phyloP scores from a whole-genome alignment of 163 green algal genomes.

The Volvox carteri region DNA sequence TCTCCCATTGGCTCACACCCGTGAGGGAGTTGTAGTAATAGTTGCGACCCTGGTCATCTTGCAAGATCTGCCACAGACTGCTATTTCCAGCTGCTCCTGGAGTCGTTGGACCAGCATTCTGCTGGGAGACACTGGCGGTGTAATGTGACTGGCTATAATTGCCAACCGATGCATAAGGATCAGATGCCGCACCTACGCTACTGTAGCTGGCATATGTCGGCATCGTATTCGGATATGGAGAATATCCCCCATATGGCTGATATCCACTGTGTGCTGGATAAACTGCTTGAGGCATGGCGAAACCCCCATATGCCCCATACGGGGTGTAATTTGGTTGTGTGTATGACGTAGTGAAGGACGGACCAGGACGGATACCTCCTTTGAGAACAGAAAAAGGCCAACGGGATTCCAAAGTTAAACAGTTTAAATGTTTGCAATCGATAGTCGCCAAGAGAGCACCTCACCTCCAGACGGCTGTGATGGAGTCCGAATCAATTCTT shows the following conservation, averaged over 20 bases:
- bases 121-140: not conserved
- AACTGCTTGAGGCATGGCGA: conserved; percentile 19
- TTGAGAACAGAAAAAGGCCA: not conserved
- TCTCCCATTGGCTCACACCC: conserved; percentile 93
- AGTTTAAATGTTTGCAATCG: not conserved
- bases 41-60: conserved; percentile 85
- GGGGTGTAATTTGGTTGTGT: not conserved
- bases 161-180: not conserved
- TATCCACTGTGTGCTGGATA: conserved; percentile 20
- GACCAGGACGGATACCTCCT: not conserved
- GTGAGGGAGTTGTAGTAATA: conserved; percentile 97
- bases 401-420: not conserved
- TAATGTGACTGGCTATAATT: not conserved
- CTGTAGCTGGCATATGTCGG: conserved; percentile 53
- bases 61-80: conserved; percentile 81
- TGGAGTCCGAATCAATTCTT: conserved; percentile 68
- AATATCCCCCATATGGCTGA: conserved; percentile 48
- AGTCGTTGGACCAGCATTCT: not conserved
- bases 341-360: conserved; percentile 8
- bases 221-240: not conserved
- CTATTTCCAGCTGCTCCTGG: not conserved
- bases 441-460: too few species aligned
- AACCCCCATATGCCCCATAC: conserved; percentile 60
- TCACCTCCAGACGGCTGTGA: conserved; percentile 17
- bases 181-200: conserved; percentile 22